These are phyloP conservation scores for Septoria petroselini DNA, from an alignment of 2,329 filamentous ascomycete genomes.

Conservation along the genomic window DNA sequence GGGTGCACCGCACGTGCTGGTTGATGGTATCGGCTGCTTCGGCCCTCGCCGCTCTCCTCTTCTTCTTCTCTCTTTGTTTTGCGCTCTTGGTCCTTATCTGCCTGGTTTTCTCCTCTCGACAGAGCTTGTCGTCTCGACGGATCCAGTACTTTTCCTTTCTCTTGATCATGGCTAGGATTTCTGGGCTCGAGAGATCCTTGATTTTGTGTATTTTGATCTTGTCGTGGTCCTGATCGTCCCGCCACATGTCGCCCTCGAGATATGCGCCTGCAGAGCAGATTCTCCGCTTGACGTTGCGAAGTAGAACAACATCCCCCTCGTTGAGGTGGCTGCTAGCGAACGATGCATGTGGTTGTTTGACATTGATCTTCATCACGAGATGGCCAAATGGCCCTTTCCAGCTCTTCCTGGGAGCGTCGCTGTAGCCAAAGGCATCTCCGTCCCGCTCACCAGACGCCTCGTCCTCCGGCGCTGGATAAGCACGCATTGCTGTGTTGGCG, in stretches of 20 bases:
- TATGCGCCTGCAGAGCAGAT: slow-evolving; percentile 37
- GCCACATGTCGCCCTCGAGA: slow-evolving; percentile 70
- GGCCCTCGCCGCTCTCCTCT: slow-evolving; percentile 38
- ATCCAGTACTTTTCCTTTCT: slow-evolving; percentile 62
- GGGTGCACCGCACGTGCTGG: slow-evolving; percentile 40
- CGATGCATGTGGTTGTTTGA: slow-evolving; percentile 65
- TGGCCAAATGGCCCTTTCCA: slow-evolving; percentile 76
- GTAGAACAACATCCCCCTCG: slow-evolving; percentile 59
- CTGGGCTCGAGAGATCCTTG: slow-evolving; percentile 36
- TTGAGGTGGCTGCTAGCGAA: slow-evolving; percentile 57
- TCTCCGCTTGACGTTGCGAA: slow-evolving; percentile 73
- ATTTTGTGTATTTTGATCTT: slow-evolving; percentile 61
- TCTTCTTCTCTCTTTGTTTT: slow-evolving; percentile 37
- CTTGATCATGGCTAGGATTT: slow-evolving; percentile 57
- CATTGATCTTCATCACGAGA: slow-evolving; percentile 66
- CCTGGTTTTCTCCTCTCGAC: slow-evolving; percentile 14
- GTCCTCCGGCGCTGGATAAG: slow-evolving; percentile 48
- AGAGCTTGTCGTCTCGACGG: slow-evolving; percentile 35
- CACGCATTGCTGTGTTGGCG: slow-evolving; percentile 61
- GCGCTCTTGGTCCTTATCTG: slow-evolving; percentile 21
- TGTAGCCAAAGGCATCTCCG: slow-evolving; percentile 34
- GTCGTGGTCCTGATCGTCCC: slow-evolving; percentile 52
- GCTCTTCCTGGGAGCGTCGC: slow-evolving; percentile 37
- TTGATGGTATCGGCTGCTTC: slow-evolving; percentile 19
- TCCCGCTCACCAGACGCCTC: slow-evolving; percentile 28